Evolutionary conservation across 768 basidiomycete species (phyloP), one percentile per base, ranked within the genome.

Genomic region (Lentinula sp.): DNA sequence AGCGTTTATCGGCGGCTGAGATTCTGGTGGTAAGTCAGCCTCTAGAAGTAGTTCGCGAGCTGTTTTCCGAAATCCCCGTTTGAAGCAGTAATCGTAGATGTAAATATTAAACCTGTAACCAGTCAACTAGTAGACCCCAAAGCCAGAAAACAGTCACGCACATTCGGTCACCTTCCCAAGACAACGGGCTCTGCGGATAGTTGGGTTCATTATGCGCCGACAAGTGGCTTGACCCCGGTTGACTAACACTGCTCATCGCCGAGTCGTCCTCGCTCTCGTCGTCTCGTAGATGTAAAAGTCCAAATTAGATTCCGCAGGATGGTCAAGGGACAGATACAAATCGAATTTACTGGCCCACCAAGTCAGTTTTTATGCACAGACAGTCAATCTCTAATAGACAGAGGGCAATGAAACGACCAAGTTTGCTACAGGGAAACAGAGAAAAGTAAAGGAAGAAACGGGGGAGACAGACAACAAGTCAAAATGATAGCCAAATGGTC

Each of bases 131-230:
- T 61, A 58, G 63, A 62, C 5, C 28, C 18, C 32, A 6, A 49
- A 37, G 41, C 58, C 33, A 59, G 20, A 51, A 51, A n/a, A 56
- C 54, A 39, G 41, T 36, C 63, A 57, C 54, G 63, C 62, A 91
- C 91, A 92, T 92, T 75, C 80, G 87, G 77, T 93, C 91, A 60
- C 90, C 90, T 69, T 92, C 91, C 91, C 91, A 93, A 62, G 86
- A 84, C 20, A 85, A 69, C 42, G 67, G 35, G 16, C 67, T 67
- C 16, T 72, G 60, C 20, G 69, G 62, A 23, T 63, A 56, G 42
- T 36, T 39, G 2, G 66, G 64, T 42, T 70, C 66, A 54, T 67
- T 56, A 35, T 64, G 66, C 57, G 67, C 66, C 28, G 67, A 45
- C 20, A 46, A 50, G 18, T 35, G 54, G 54, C 42, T 42, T 52